phyloP scores from a whole-genome alignment of 164 flowering plant species.

The Sextonia rubra region DNA sequence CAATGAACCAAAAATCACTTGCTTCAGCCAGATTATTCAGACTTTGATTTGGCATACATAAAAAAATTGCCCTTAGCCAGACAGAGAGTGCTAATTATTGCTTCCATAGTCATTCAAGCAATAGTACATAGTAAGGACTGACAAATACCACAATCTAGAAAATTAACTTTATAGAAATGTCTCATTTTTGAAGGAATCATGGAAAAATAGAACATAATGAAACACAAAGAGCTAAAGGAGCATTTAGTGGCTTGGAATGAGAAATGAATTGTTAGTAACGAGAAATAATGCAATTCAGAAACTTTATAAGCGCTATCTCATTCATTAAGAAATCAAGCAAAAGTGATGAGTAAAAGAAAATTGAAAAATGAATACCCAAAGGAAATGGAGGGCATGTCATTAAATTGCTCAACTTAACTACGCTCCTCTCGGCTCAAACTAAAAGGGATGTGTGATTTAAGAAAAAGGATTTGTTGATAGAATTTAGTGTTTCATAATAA shows the following conservation, averaged over 20 bases:
- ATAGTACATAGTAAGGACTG: not conserved
- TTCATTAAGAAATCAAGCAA: too few relatives aligned
- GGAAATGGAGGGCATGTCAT: too few relatives aligned
- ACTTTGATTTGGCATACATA: too few relatives aligned
- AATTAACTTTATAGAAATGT: not conserved
- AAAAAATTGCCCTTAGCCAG: too few relatives aligned
- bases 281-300: too few relatives aligned
- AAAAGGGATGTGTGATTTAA: not conserved
- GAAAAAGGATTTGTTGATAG: not conserved
- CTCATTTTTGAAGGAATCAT: not conserved
- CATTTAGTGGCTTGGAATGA: not conserved
- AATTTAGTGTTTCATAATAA: not conserved
- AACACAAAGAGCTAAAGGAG: not conserved
- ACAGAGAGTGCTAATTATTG: too few relatives aligned
- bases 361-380: not conserved
- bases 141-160: too few relatives aligned
- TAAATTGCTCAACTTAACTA: not conserved
- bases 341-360: too few relatives aligned
- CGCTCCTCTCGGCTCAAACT: not conserved
- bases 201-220: not conserved
- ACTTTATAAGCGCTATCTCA: too few relatives aligned
- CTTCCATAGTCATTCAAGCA: not conserved
- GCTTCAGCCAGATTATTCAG: too few relatives aligned
- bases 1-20: too few relatives aligned
- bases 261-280: not conserved